These are phyloP conservation scores for Trichoderma semiorbis DNA, from an alignment of 2,329 filamentous ascomycete species.

Conservation along the genomic window DNA sequence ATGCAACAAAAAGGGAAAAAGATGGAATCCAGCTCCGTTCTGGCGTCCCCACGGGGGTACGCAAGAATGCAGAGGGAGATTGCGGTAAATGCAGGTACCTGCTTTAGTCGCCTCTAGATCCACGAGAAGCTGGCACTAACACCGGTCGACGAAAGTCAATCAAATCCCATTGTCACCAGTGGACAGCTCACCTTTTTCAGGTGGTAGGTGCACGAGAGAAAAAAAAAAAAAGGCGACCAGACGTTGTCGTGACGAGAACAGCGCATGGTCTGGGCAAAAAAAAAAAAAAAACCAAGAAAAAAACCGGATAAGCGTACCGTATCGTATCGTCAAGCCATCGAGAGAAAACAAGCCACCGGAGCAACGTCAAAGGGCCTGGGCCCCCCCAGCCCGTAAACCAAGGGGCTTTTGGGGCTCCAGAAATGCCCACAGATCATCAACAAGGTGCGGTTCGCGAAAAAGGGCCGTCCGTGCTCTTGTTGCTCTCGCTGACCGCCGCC, in stretches of 20 bases:
- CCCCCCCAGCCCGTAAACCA: background rate
- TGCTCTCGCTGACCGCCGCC: slow-evolving; percentile 4
- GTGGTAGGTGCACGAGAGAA: background rate
- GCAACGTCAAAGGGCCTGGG: background rate
- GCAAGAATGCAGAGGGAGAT: slow-evolving; percentile 11
- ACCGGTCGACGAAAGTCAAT: background rate
- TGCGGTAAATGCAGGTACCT: slow-evolving; percentile 18
- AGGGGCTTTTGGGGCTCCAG: background rate
- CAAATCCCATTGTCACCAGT: background rate
- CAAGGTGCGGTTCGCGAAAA: slow-evolving; percentile 3
- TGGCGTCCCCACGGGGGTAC: slow-evolving; percentile 16
- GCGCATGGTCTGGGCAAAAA: background rate
- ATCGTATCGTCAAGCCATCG: background rate
- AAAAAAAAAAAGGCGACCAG: background rate
- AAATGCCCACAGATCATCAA: slow-evolving; percentile 10
- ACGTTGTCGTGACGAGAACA: background rate
- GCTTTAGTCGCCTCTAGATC: background rate
- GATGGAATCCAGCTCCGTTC: background rate
- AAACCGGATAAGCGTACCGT: background rate
- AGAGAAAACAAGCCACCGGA: background rate
- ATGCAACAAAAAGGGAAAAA: background rate
- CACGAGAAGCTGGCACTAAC: background rate
- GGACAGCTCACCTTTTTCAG: background rate
- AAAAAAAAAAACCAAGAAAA: background rate
- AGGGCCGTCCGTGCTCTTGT: background rate